Evolutionary conservation across 2,329 filamentous ascomycete species (phyloP), one percentile per base, ranked within the genome.

Genomic region (Pseudogymnoascus sp.): DNA sequence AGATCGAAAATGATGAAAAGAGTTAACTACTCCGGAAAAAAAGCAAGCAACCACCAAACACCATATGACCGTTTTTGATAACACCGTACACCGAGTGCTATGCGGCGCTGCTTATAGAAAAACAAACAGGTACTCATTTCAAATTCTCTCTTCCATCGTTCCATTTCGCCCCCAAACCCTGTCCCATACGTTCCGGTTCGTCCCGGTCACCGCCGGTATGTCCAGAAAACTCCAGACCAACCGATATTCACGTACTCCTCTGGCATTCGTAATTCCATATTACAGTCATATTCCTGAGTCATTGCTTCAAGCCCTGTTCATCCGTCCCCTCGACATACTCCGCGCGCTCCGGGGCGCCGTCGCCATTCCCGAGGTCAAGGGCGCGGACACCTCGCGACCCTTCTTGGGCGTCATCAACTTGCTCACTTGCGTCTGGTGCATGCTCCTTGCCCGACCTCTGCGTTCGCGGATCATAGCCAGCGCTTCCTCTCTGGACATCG

Each of bases 391-490:
- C 16, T 59, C 56, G 0, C 56, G 16, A 1, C 28, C 36, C 9
- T 82, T 85, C 65, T 79, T 77, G 8, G 85, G 85, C 42, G 87
- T 88, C 65, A 81, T 77, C 5, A 84, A 81, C 2, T 84, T 85
- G 61, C 85, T 81, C 3, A 86, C 85, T 63, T 59, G 28, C 8
- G 28, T 14, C 21, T 38, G 28, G 36, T 36, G 28, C 56, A 88
- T 83, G 72, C 87, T 90, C 68, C 85, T 82, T 63, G 89, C 88
- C 53, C 90, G 79, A 5, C 88, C 88, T 62, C 90, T 78, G 28
- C 90, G 81, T 75, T 90, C 87, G 62, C 86, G 82, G 68, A 93
- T 93, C 72, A 88, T 85, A 63, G 88, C 88, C 14, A 93, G 80
- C 3, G 89, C 89, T 74, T 91, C 82, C 73, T 91, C 90, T 62